phyloP scores from a whole-genome alignment of 2,329 filamentous ascomycete species.

The Penicillium corylophilum region DNA sequence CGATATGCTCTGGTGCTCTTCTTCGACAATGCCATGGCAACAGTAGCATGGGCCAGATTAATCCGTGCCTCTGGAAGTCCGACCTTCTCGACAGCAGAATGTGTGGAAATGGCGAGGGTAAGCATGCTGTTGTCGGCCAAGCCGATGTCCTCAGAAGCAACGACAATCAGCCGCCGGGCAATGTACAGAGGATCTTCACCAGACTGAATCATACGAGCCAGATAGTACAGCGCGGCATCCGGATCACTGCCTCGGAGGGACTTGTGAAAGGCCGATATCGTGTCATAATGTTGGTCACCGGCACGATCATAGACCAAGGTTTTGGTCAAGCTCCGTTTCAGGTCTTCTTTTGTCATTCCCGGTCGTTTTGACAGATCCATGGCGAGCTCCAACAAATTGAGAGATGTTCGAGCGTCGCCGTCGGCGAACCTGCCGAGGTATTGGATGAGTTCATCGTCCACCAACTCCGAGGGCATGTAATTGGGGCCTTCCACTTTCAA shows the following conservation, averaged over 20 bases:
- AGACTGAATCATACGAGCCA: constrained; percentile 91
- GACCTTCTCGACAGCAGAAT: constrained; percentile 86
- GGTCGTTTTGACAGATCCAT: constrained; percentile 69
- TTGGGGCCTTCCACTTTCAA: constrained; percentile 60
- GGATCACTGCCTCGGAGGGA: constrained; percentile 83
- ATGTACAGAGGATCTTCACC: constrained; percentile 93
- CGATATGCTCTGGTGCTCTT: constrained; percentile 89
- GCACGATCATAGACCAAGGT: constrained; percentile 93
- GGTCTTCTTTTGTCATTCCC: constrained; percentile 67
- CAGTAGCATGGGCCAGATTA: constrained; percentile 81
- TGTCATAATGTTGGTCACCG: constrained; percentile 96
- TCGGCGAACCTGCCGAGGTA: constrained; percentile 87
- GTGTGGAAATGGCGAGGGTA: constrained; percentile 78
- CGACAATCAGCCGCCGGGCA: constrained; percentile 87
- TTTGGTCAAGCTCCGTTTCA: constrained; percentile 82
- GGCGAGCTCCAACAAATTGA: constrained; percentile 89
- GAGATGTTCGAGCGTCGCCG: constrained; percentile 86
- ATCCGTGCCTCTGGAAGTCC: constrained; percentile 95
- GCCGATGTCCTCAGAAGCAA: constrained; percentile 91
- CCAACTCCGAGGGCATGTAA: constrained; percentile 53
- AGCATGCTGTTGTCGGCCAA: constrained; percentile 84
- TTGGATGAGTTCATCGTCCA: constrained; percentile 72
- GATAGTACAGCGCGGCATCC: constrained; percentile 89
- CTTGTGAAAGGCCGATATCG: constrained; percentile 96
- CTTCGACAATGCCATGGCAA: constrained; percentile 74